A percentile compares a stretch with the other conserved stretches of the same genome.
Conservation (phyloP, 805 yeast genomes). For the Dipodascus albidus region DNA sequence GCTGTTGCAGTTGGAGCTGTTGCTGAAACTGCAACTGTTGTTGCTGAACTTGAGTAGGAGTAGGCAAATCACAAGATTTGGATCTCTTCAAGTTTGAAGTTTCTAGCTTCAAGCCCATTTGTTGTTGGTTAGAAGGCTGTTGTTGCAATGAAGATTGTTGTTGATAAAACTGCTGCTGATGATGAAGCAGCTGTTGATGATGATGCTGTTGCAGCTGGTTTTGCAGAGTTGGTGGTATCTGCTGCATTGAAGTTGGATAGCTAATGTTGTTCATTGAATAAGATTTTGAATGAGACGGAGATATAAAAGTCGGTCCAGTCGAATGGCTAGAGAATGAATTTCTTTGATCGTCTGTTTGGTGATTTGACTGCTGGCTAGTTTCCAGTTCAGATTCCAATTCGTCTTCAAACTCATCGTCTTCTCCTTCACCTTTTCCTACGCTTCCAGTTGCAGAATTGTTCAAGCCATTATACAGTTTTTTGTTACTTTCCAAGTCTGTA, state of each 20-base stretch:
- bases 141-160: conserved; percentile 10
- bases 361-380: neutral
- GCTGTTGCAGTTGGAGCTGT: neutral
- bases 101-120: conserved; percentile 6
- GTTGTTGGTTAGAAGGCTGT: conserved; percentile 7
- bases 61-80: neutral
- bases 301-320: too few relatives aligned
- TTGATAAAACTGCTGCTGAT: conserved; percentile 7
- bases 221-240: neutral
- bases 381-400: neutral
- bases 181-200: conserved; percentile 8
- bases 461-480: conserved; percentile 27
- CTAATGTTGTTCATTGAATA: neutral
- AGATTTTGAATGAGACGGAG: neutral
- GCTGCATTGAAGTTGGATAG: neutral
- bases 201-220: neutral
- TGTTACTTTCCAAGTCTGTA: conserved; percentile 44
- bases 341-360: too few relatives aligned
- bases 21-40: neutral
- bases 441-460: neutral
- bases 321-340: too few relatives aligned
- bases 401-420: neutral
- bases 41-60: neutral
- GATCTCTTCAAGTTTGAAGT: neutral
- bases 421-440: neutral